A percentile compares a stretch with the other conserved stretches of the same genome.
Conservation (phyloP, 1,139 yeast genomes). For the Sugiyamaella paludigena region DNA sequence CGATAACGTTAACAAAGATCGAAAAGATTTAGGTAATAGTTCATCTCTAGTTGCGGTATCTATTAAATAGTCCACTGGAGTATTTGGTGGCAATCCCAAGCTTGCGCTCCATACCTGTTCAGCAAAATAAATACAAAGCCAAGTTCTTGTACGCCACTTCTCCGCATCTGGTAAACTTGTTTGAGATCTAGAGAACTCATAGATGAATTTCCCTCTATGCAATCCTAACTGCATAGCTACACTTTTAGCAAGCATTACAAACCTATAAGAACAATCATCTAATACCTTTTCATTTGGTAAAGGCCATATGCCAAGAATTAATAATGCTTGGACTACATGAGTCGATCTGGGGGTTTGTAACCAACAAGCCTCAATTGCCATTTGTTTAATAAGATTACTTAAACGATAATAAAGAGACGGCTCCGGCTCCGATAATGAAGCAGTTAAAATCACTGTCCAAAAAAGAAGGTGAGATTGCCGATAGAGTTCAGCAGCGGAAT, state of each 20-base stretch:
- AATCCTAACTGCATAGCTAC: constrained; percentile 86
- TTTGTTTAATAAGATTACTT: constrained; percentile 74
- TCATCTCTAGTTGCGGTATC: constrained; percentile 75
- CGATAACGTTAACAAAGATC: constrained; percentile 69
- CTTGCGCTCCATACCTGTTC: constrained; percentile 92
- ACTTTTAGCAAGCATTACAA: constrained; percentile 81
- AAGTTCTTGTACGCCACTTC: constrained; percentile 89
- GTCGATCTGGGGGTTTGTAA: constrained; percentile 90
- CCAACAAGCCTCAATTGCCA: constrained; percentile 94
- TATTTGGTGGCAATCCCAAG: constrained; percentile 82
- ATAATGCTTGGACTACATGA: constrained; percentile 84
- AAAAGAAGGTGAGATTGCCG: constrained; percentile 80
- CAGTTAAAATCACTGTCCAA: constrained; percentile 89
- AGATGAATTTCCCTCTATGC: constrained; percentile 88
- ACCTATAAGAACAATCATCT: constrained; percentile 89
- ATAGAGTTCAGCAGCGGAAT: constrained; percentile 72
- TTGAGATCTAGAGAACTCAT: constrained; percentile 88
- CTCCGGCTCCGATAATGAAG: constrained; percentile 82
- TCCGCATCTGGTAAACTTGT: constrained; percentile 88
- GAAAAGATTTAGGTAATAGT: constrained; percentile 63
- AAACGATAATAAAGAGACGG: constrained; percentile 76
- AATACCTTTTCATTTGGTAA: constrained; percentile 88
- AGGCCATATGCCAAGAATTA: constrained; percentile 87
- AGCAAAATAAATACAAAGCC: constrained; percentile 84
- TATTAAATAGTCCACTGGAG: constrained; percentile 77